A percentile compares a stretch with the other conserved stretches of the same genome.
These are phyloP conservation scores for Aotearoamyces nothofagi DNA, from an alignment of 2,329 filamentous ascomycete genomes.

Conservation along the genomic window DNA sequence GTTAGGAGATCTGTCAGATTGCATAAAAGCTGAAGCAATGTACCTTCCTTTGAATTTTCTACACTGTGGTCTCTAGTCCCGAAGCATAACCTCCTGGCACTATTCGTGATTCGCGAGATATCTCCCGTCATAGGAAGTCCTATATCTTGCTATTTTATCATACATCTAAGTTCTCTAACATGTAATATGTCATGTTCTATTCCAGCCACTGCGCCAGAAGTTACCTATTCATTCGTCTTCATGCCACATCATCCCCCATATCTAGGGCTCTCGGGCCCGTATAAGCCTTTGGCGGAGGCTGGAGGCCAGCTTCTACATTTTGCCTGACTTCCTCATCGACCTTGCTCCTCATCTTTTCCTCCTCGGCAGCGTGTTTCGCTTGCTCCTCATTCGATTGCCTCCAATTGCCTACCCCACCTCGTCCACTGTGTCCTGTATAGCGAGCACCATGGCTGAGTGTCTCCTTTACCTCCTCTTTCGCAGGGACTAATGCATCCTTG, in stretches of 20 bases:
- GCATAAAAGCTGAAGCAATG: not conserved
- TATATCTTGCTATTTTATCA: no score
- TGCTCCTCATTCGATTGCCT: conserved; percentile 13
- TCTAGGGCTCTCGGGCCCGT: conserved; percentile 4
- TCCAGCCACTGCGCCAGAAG: conserved; percentile 2
- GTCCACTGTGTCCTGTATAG: conserved; percentile 20
- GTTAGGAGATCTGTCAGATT: conserved; percentile 2
- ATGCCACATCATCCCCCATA: not conserved
- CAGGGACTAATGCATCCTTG: conserved; percentile 15
- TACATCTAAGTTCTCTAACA: no score
- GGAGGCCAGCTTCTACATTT: conserved; percentile 31
- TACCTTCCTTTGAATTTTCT: not conserved
- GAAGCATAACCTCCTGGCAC: not conserved
- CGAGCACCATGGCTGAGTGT: conserved; percentile 2
- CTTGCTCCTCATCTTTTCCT: conserved; percentile 21
- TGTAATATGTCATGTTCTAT: not conserved
- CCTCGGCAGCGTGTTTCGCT: conserved; percentile 10
- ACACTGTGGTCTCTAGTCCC: not conserved
- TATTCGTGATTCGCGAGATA: no score
- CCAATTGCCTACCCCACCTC: conserved; percentile 45
- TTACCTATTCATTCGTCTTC: conserved; percentile 1
- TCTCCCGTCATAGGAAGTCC: no score
- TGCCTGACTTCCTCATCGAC: conserved; percentile 27
- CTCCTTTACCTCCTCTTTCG: conserved; percentile 1
- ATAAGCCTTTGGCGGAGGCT: conserved; percentile 30